These are phyloP conservation scores for Skeletonema marinoi DNA, from an alignment of 108 stramenopile species.

Conservation along the genomic window DNA sequence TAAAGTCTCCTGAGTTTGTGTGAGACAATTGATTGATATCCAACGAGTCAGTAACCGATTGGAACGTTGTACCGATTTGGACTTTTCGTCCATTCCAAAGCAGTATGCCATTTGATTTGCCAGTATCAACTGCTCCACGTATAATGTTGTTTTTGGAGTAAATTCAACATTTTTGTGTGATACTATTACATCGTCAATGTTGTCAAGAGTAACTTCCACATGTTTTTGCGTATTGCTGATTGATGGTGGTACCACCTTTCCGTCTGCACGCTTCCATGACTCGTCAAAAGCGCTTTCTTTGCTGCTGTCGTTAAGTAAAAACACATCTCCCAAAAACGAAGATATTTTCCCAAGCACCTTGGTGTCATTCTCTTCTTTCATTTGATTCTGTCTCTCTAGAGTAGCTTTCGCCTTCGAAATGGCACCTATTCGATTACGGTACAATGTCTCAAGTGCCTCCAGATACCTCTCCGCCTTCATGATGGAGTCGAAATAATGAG, in stretches of 20 bases:
- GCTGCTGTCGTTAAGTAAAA: not conserved
- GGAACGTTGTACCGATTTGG: constrained; percentile 15
- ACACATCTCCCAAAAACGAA: constrained; percentile 29
- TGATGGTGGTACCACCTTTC: not conserved
- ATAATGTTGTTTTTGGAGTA: constrained; percentile 1
- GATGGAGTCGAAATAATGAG: constrained; percentile 17
- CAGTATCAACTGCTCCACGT: constrained; percentile 31
- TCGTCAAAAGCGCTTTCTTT: constrained; percentile 12
- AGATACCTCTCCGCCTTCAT: constrained; percentile 28
- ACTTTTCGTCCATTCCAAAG: constrained; percentile 22
- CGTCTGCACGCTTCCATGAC: constrained; percentile 24
- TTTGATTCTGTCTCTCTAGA: not conserved
- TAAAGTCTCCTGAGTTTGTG: not conserved
- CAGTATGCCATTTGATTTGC: constrained; percentile 33
- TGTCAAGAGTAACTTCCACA: constrained; percentile 6
- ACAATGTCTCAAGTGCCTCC: constrained; percentile 35
- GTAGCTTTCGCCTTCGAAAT: constrained; percentile 14
- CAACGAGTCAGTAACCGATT: constrained; percentile 40
- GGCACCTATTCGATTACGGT: constrained; percentile 10
- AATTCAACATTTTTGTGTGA: constrained; percentile 14
- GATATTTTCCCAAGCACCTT: not conserved
- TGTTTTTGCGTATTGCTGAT: not conserved
- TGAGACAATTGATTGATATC: constrained; percentile 33
- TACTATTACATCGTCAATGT: constrained; percentile 14
- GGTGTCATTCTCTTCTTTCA: not conserved